Conservation (phyloP, 495 filamentous ascomycete species). For the Xylaria acuta region DNA sequence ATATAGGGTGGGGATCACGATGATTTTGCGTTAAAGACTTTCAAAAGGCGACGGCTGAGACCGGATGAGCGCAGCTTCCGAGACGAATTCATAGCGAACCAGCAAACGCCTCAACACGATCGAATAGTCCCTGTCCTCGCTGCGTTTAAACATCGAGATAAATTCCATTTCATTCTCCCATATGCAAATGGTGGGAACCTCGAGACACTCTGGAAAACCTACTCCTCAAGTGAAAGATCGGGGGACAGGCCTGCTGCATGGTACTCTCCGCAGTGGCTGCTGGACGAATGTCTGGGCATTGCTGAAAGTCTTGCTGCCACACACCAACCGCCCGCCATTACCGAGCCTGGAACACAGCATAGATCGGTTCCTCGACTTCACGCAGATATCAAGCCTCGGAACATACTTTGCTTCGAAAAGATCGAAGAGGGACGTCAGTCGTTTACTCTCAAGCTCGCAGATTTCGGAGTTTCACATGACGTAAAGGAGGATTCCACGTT, state of each 20-base stretch:
- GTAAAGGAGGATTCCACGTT: slow-evolving; percentile 22
- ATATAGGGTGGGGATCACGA: not conserved
- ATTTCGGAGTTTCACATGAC: slow-evolving; percentile 33
- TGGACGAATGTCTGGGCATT: not conserved
- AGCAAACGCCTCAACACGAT: not conserved
- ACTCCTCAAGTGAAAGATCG: not conserved
- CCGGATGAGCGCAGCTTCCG: not conserved
- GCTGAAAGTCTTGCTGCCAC: slow-evolving; percentile 9
- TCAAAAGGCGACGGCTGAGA: not conserved
- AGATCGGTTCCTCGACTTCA: slow-evolving; percentile 24
- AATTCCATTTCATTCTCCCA: slow-evolving; percentile 22
- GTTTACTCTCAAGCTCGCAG: slow-evolving; percentile 33
- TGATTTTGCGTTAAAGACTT: slow-evolving; percentile 22
- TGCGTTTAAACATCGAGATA: slow-evolving; percentile 13
- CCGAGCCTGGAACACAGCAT: not conserved
- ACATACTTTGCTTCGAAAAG: slow-evolving; percentile 36
- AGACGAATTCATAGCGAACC: slow-evolving; percentile 14
- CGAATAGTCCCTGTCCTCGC: slow-evolving; percentile 22
- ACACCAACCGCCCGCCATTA: not conserved
- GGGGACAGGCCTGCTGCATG: not conserved
- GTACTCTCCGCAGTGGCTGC: slow-evolving; percentile 20
- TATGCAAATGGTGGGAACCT: slow-evolving; percentile 20
- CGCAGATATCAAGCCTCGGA: slow-evolving; percentile 40
- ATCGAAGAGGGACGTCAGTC: not conserved
- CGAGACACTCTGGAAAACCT: slow-evolving; percentile 6